Evolutionary conservation across 225 moss, liverwort and hornwort species (phyloP), one percentile per base, ranked within the genome.

Genomic region (Marchantia polymorpha): DNA sequence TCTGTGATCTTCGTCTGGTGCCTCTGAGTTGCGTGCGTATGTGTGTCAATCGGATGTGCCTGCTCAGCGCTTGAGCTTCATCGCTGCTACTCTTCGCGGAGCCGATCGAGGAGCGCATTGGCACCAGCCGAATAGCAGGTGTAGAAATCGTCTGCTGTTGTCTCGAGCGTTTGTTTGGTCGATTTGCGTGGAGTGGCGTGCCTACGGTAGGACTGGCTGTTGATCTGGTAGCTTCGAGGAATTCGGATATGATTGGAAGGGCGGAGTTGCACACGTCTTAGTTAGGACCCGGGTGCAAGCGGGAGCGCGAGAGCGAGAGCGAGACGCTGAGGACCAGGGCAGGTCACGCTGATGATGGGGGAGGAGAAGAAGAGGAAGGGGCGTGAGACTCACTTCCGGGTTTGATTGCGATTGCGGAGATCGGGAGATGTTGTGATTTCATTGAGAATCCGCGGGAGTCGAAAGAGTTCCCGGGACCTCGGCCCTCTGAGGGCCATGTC

Each of bases 401-500:
- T 56, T 75, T 75, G 75, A 75, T 74, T 49, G 74, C 6, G 20
- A 14, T 53, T 15, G 25, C 23, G 16, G 48, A 72, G 72, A 72
- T 0, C 7, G 20, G 6, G 75, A 75, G 75, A 73, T 73, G 73
- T 52, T 25, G 73, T 73, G 73, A 73, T 73, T 73, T 51, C 52
- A 22, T 53, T 52, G 52, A 53, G 61, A 77, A 31, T 58, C 7
- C 22, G 78, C 54, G 56, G 65, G 59, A 26, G 65, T 63, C 29
- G 59, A 23, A 23, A 49, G 22, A 64, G 52, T 70, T 65, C 23
- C 39, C n/a, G 78, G 59, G 73, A 52, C 81, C 48, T 51, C 66
- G 77, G 77, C 52, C 73, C 77, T 77, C 46, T 58, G 64, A 70
- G 86, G 81, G 83, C 83, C 83, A 86, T 86, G 86, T 86, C 86